These are phyloP conservation scores for Cladosporium sp. DNA, from an alignment of 2,329 filamentous ascomycete species.

Conservation along the genomic window DNA sequence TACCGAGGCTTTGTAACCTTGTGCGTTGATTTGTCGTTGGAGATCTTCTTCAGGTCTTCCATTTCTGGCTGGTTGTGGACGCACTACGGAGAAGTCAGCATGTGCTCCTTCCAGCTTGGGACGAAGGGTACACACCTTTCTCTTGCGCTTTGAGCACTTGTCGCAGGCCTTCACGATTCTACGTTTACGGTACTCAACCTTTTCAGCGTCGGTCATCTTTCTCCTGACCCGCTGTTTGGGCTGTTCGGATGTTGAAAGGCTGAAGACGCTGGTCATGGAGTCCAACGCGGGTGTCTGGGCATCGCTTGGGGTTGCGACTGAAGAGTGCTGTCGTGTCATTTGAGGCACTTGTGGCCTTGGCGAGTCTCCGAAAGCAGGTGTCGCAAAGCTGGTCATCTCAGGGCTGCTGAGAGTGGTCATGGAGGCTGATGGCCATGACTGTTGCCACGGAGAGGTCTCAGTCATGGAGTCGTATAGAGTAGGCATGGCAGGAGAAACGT, in stretches of 20 bases:
- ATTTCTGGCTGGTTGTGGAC: constrained; percentile 31
- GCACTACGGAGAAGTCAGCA: constrained; percentile 17
- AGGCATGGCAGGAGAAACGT: constrained; percentile 19
- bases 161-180: constrained; percentile 35
- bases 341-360: constrained; percentile 16
- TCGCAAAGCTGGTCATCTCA: constrained; percentile 25
- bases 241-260: constrained; percentile 29
- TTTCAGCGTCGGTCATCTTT: constrained; percentile 37
- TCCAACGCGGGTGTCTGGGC: constrained; percentile 28
- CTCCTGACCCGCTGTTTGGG: constrained; percentile 32
- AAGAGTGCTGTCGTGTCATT: constrained; percentile 21
- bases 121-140: constrained; percentile 19
- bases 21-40: constrained; percentile 12
- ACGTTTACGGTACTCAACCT: constrained; percentile 35
- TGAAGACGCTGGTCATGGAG: constrained; percentile 37
- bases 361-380: constrained; percentile 28
- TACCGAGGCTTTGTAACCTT: constrained; percentile 19
- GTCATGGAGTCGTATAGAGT: constrained; percentile 15
- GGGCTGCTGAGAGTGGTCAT: constrained; percentile 30
- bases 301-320: constrained; percentile 16
- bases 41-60: constrained; percentile 18
- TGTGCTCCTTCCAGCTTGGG: not conserved
- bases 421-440: constrained; percentile 29
- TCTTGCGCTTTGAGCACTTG: constrained; percentile 33
- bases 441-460: constrained; percentile 22